phyloP scores from a whole-genome alignment of 345 rosid genomes.

The Passiflora organensis region DNA sequence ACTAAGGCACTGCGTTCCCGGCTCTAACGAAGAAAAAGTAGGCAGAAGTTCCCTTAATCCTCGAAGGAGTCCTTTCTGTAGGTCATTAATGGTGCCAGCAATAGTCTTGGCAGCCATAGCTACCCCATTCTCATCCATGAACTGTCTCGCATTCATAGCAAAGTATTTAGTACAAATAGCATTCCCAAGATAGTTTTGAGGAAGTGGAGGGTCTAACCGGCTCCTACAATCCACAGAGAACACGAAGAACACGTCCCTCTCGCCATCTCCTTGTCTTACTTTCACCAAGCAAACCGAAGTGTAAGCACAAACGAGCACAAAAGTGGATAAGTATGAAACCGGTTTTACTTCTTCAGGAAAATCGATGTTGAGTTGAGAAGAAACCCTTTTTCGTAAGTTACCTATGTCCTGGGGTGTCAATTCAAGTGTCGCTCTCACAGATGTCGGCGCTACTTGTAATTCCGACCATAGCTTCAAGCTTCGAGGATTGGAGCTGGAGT shows the following conservation, averaged over 20 bases:
- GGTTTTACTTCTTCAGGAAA: not conserved
- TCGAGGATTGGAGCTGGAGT: not conserved
- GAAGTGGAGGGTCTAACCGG: conserved; percentile 7
- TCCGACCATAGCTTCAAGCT: not conserved
- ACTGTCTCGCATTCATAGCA: no score
- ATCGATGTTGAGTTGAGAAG: not conserved
- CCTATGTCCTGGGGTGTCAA: not conserved
- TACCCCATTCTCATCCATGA: no score
- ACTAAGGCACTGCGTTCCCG: no score
- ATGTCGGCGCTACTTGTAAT: not conserved
- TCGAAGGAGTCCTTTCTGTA: no score
- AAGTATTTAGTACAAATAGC: no score
- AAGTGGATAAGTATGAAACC: not conserved
- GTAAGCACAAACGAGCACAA: conserved; percentile 3
- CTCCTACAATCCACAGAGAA: conserved; percentile 1
- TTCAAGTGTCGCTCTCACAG: not conserved
- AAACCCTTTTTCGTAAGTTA: not conserved
- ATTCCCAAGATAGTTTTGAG: not conserved
- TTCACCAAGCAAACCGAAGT: not conserved
- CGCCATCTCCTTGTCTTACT: not conserved
- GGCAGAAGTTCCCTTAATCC: no score
- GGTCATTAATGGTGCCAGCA: no score
- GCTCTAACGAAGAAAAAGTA: no score
- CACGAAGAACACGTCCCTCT: not conserved
- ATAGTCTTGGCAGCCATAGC: no score